phyloP scores from a whole-genome alignment of 139 green algal genomes.

The Tetraselmis chui region DNA sequence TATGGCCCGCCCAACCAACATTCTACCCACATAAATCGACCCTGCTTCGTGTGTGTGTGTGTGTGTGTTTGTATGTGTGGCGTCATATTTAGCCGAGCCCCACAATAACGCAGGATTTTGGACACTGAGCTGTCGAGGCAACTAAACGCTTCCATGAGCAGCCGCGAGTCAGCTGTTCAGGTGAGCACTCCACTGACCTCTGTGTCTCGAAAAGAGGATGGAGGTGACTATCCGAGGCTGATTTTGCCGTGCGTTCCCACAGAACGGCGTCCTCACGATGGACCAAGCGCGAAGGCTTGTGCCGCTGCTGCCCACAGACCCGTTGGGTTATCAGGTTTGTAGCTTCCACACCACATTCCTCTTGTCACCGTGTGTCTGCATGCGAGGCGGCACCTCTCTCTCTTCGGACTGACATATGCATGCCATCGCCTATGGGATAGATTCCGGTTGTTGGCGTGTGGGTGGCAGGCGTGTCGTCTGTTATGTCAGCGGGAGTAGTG shows the following conservation, averaged over 20 bases:
- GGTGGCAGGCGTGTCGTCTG: neutral
- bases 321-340: neutral
- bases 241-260: neutral
- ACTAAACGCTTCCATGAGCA: neutral
- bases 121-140: neutral
- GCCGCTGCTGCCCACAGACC: neutral
- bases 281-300: neutral
- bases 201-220: neutral
- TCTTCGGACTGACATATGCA: too few relatives aligned
- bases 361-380: too few relatives aligned
- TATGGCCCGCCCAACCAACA: neutral
- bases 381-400: too few relatives aligned
- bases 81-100: neutral
- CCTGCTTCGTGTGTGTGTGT: too few relatives aligned
- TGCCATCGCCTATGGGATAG: too few relatives aligned
- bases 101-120: neutral
- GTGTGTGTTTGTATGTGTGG: neutral
- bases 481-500: neutral
- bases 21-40: too few relatives aligned
- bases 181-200: neutral
- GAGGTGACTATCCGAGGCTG: neutral
- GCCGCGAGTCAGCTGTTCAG: neutral
- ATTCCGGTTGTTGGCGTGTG: neutral
- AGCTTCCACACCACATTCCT: too few relatives aligned
- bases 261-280: neutral